A percentile compares a stretch with the other conserved stretches of the same genome.
These are phyloP conservation scores for Recurvomyces mirabilis DNA, from an alignment of 495 filamentous ascomycete species.

Conservation along the genomic window DNA sequence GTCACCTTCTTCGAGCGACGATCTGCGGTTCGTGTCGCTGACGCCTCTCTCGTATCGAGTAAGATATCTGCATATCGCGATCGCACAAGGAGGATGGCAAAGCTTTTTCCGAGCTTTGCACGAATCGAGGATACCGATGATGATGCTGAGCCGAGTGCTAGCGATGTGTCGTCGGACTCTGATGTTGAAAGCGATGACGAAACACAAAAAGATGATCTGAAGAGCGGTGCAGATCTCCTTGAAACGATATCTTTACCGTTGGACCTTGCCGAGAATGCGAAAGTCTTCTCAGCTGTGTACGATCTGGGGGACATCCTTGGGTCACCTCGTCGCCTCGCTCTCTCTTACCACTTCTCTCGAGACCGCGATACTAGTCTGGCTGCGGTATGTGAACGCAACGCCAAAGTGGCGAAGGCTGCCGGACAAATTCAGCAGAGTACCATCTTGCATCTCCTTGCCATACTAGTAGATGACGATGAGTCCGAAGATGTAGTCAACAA, in stretches of 20 bases:
- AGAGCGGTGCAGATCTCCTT: conserved; percentile 40
- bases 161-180: too few relatives aligned
- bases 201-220: not conserved
- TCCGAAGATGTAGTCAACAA: conserved; percentile 33
- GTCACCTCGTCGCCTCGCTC: conserved; percentile 62
- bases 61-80: conserved; percentile 50
- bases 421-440: conserved; percentile 65
- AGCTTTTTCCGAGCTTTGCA: conserved; percentile 74
- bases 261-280: conserved; percentile 26
- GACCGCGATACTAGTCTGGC: conserved; percentile 52
- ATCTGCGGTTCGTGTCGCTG: not conserved
- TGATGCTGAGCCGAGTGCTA: not conserved
- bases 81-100: conserved; percentile 46
- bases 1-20: conserved; percentile 20
- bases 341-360: conserved; percentile 64
- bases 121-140: conserved; percentile 35
- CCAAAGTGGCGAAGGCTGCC: conserved; percentile 58
- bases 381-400: conserved; percentile 68
- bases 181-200: not conserved
- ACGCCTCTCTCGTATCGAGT: conserved; percentile 24
- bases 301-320: conserved; percentile 57
- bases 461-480: conserved; percentile 66
- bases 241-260: conserved; percentile 2
- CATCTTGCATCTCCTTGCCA: conserved; percentile 69
- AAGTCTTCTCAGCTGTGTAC: conserved; percentile 58